A percentile compares a stretch with the other conserved stretches of the same genome.
phyloP scores from a whole-genome alignment of 1,139 yeast genomes.

The Wickerhamomyces sp. region DNA sequence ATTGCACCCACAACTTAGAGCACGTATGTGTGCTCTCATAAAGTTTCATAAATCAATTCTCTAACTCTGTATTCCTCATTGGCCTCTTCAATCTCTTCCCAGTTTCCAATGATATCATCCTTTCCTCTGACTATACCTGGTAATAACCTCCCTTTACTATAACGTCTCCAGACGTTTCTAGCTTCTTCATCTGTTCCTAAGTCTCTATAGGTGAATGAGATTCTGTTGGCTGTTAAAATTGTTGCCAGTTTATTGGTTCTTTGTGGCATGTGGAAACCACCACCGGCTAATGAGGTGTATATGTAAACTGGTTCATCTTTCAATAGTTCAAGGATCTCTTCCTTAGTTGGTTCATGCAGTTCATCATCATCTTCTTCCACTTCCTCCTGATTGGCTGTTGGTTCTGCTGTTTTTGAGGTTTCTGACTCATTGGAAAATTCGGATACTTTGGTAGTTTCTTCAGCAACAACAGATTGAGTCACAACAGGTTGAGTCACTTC shows the following conservation, averaged over 20 bases:
- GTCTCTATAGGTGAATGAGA: slow-evolving; percentile 68
- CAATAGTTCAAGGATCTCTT: slow-evolving; percentile 26
- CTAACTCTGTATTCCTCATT: slow-evolving; percentile 76
- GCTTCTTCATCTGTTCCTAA: slow-evolving; percentile 88
- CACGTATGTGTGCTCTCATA: slow-evolving; percentile 17
- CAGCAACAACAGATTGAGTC: not conserved
- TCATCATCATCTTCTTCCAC: slow-evolving; percentile 15
- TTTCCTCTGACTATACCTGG: slow-evolving; percentile 94
- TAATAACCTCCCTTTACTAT: slow-evolving; percentile 64
- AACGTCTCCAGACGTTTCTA: slow-evolving; percentile 78
- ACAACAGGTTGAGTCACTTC: not conserved
- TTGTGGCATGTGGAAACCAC: slow-evolving; percentile 78
- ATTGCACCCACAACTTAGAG: not conserved
- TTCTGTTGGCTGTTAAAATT: slow-evolving; percentile 69
- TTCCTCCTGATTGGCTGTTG: not conserved
- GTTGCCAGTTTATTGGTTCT: slow-evolving; percentile 75
- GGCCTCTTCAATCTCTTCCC: slow-evolving; percentile 77
- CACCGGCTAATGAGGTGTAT: slow-evolving; percentile 84
- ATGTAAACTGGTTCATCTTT: slow-evolving; percentile 61
- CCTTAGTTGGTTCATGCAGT: slow-evolving; percentile 22
- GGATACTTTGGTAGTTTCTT: slow-evolving; percentile 3
- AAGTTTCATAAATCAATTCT: slow-evolving; percentile 46
- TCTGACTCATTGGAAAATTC: not conserved
- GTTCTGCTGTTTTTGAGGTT: not conserved
- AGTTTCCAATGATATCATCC: slow-evolving; percentile 79